These are phyloP conservation scores for Barnettozyma pratensis DNA, from an alignment of 805 yeast species.

Conservation along the genomic window DNA sequence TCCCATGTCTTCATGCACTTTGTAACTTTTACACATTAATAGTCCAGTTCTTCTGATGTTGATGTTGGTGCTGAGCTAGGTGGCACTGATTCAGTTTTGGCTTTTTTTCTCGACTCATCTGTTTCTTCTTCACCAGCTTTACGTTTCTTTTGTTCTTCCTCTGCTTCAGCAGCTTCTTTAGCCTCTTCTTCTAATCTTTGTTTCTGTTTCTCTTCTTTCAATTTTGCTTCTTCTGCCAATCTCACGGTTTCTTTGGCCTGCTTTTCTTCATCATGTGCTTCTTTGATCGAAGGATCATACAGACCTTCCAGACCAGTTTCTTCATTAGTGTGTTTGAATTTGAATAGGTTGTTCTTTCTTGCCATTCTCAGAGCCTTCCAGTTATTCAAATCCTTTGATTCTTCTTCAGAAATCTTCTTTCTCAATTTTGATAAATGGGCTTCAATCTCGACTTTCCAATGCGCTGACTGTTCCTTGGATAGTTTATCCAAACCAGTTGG, in stretches of 20 bases:
- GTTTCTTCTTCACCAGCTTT: constrained; percentile 15
- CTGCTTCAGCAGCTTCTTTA: background rate
- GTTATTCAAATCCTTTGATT: constrained; percentile 20
- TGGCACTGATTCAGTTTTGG: constrained; percentile 1
- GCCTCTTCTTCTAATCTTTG: constrained; percentile 7
- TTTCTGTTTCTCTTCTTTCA: constrained; percentile 16
- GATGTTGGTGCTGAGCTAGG: background rate
- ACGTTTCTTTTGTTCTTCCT: constrained; percentile 17
- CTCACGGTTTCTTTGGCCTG: constrained; percentile 9
- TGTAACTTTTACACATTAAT: constrained; percentile 6
- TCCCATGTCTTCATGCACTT: too few species aligned
- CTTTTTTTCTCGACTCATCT: constrained; percentile 17
- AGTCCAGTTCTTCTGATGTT: constrained; percentile 13
- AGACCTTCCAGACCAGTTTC: constrained; percentile 34
- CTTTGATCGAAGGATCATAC: constrained; percentile 26
- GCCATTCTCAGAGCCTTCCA: constrained; percentile 43
- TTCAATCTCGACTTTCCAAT: constrained; percentile 5
- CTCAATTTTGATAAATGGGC: constrained; percentile 4
- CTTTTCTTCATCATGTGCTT: constrained; percentile 12
- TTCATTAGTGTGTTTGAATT: constrained; percentile 32
- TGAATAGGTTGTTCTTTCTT: constrained; percentile 31
- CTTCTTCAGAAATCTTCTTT: constrained; percentile 1
- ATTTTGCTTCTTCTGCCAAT: constrained; percentile 14
- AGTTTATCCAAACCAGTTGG: constrained; percentile 35
- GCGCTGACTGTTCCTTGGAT: constrained; percentile 7